Base-by-base conservation (phyloP, 2,329 filamentous ascomycete genomes). In the Blastomyces percursus region DNA sequence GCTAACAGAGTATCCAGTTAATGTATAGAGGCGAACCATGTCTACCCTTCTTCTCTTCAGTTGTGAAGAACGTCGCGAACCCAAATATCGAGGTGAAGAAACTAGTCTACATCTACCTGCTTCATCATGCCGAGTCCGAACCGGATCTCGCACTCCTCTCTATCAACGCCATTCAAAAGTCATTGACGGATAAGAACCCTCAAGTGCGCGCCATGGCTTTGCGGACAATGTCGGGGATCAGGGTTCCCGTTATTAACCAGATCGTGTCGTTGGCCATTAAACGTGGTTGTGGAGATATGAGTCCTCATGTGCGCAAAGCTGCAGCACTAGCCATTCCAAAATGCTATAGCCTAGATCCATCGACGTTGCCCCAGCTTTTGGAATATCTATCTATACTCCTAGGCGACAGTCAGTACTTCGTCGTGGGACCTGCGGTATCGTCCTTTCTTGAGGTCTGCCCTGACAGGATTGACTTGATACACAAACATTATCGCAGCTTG, bases 91-190 rank as follows among this genome's bases (percentile, higher is more conserved):
- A 96, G 71, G 92, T 97, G 76, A 95, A 96, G 78, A 97, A 97
- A 76, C 86, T 99, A 62, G 94, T 99, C 66, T 99, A 99, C 80
- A 96, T 96, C 73, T 99, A 96, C 77, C 86, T 99, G 65, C 88
- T 97, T 64, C 90, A 95, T 73, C 92, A 99, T 82, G 94, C 94
- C 74, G 94, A 97, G 74, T 86, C 91, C 66, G 94, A 97, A 72
- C 94, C 93, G 63, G 94, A 99, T 76, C 89, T 96, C 55, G 92
- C 94, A 24, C 83, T 99, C 46, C 83, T 99, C 54, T 96, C 92
- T 64, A 96, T 99, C 82, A 99, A 99, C 77, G 96, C 94, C 7
- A 97, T 99, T 69, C 94, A 99, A 73, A 97, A 96, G 77, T 96
- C 93, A 11, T 84, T 99, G 63, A 96, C 91, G 30, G 94, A 99